A percentile compares a stretch with the other conserved stretches of the same genome.
These are phyloP conservation scores for Thermothielavioides terrestris DNA, from an alignment of 495 filamentous ascomycete species.

Conservation along the genomic window DNA sequence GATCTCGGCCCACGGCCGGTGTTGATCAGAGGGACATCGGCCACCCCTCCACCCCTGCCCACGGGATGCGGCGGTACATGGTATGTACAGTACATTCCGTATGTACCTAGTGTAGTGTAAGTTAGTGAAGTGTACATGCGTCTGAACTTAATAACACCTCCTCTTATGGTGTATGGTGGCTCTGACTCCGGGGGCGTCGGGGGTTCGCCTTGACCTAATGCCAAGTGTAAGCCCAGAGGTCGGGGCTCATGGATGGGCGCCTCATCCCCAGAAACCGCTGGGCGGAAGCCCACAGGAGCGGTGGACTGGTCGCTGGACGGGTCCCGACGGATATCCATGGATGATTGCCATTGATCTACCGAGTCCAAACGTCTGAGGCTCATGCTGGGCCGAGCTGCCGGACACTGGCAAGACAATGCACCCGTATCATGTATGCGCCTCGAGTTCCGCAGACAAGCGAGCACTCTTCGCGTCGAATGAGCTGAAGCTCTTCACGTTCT, in stretches of 20 bases:
- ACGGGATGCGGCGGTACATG: constrained; percentile 2
- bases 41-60: constrained; percentile 25
- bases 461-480: not conserved
- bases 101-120: too few relatives aligned
- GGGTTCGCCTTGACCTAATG: constrained; percentile 25
- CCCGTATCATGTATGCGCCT: constrained; percentile 2
- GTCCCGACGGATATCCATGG: constrained; percentile 14
- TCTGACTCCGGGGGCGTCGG: constrained; percentile 37
- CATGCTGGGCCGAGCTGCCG: constrained; percentile 6
- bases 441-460: not conserved
- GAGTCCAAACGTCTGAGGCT: constrained; percentile 26
- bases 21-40: constrained; percentile 35
- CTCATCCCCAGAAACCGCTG: constrained; percentile 6
- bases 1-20: constrained; percentile 34
- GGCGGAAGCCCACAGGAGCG: constrained; percentile 2
- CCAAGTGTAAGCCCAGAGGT: constrained; percentile 21
- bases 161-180: constrained; percentile 37
- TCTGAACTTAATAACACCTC: constrained; percentile 36
- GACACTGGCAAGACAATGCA: not conserved
- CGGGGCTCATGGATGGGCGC: not conserved
- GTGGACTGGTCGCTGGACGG: constrained; percentile 6
- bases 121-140: too few relatives aligned
- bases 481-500: constrained; percentile 12
- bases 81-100: too few relatives aligned
- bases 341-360: constrained; percentile 27